These are phyloP conservation scores for Dictyostelium purpureum DNA, from an alignment of 78 protist species.

Conservation along the genomic window DNA sequence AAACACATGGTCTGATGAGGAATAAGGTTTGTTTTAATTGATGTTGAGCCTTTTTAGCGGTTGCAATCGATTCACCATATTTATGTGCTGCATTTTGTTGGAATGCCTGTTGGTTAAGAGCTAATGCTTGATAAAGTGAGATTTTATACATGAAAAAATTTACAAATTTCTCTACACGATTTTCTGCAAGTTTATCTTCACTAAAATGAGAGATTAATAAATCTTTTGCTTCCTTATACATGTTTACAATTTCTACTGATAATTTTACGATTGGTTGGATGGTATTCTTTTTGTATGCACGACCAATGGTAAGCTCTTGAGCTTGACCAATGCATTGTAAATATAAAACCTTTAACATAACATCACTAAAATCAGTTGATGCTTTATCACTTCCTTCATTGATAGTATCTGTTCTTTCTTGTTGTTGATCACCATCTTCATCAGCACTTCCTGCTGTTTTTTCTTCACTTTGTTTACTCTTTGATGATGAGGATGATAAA, in stretches of 20 bases:
- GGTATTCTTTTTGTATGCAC: constrained; percentile 67
- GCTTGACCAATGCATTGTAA: constrained; percentile 54
- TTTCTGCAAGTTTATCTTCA: background rate
- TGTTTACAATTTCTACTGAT: constrained; percentile 52
- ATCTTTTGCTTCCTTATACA: constrained; percentile 20
- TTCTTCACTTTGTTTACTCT: background rate
- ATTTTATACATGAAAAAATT: constrained; percentile 14
- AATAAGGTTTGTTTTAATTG: background rate
- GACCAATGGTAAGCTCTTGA: constrained; percentile 55
- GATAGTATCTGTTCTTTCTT: background rate
- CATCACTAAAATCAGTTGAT: constrained; percentile 29
- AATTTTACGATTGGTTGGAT: constrained; percentile 5
- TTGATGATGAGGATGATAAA: background rate
- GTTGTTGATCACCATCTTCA: background rate
- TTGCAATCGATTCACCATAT: constrained; percentile 57
- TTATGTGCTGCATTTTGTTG: constrained; percentile 23
- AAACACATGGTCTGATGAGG: constrained; percentile 3
- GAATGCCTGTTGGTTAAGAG: constrained; percentile 28
- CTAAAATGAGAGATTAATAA: background rate
- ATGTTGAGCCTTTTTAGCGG: background rate
- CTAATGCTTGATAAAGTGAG: constrained; percentile 21
- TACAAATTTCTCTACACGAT: constrained; percentile 13
- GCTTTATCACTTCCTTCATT: background rate
- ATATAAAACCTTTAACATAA: constrained; percentile 4
- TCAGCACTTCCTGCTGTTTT: background rate